Base-by-base conservation (phyloP, 106 monocot species). In the Apostasia ramifera region DNA sequence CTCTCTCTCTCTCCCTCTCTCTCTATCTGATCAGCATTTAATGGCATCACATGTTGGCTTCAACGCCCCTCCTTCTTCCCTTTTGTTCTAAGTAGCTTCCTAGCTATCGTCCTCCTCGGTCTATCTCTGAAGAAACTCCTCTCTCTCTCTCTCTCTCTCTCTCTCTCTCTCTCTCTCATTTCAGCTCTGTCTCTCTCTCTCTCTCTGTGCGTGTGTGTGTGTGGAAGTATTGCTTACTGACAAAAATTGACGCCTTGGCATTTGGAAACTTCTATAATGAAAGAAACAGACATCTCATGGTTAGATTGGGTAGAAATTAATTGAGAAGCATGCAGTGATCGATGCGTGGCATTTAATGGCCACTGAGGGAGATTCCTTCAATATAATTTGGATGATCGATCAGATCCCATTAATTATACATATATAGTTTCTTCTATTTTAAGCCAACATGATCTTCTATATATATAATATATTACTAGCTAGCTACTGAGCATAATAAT, bases 21-120 rank as follows among this genome's bases (percentile, higher is more conserved):
- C 26, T 26, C 26, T 26, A 26, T 26, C 26, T 26, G 26, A 26
- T 26, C 26, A 26, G 64, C 64, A 64, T 64, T 64, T 5, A 64
- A 64, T 64, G 64, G 47, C 15, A 5, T 47, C 47, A 47, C 64
- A 64, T 64, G 64, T 47, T 64, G 45, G 14, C 61, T 44, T 42
- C 61, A 61, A 4, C 61, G 1, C 61, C 44, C 41, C 44, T 61
- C 43, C 8, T 61, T 61, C 44, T 61, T 43, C 61, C 13, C 26
- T 26, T 26, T 26, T 26, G 26, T 26, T 26, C 26, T 26, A 26
- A 26, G 26, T 26, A 26, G 26, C 26, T 26, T 26, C 26, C 26
- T 26, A 26, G 26, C 26, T 26, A 26, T 26, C 26, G 26, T 26
- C 26, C 26, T 26, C 26, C 26, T 26, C 26, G 26, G 26, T 26